These are phyloP conservation scores for Gaeumannomyces sp. DNA, from an alignment of 2,329 filamentous ascomycete species.

Conservation along the genomic window DNA sequence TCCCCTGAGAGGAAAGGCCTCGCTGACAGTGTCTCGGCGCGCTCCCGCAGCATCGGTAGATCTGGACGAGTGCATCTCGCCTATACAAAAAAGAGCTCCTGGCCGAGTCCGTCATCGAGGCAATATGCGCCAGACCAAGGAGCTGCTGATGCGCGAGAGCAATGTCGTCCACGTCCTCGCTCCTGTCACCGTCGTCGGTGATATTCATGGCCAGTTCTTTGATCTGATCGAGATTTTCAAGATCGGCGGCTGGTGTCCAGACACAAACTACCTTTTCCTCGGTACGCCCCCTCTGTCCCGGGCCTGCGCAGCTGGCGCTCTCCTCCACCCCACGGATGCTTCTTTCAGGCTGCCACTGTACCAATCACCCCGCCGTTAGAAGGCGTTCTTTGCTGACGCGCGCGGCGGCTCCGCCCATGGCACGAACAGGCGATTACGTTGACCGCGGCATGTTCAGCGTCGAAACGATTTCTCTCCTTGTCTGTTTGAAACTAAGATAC, in stretches of 20 bases:
- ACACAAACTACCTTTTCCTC: constrained; percentile 97
- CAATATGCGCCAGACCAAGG: constrained; percentile 98
- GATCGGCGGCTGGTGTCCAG: constrained; percentile 93
- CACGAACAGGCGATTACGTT: constrained; percentile 77
- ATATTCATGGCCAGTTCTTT: constrained; percentile 98
- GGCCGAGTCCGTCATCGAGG: constrained; percentile 93
- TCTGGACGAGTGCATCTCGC: constrained; percentile 93
- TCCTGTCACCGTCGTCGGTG: constrained; percentile 93
- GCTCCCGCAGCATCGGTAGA: constrained; percentile 73
- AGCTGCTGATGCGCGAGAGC: constrained; percentile 98
- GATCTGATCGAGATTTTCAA: constrained; percentile 99
- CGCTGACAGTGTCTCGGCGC: constrained; percentile 13
- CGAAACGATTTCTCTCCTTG: constrained; percentile 94
- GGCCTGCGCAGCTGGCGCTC: not conserved
- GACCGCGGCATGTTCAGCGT: constrained; percentile 98
- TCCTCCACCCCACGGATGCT: not conserved
- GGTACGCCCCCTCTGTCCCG: constrained; percentile 45
- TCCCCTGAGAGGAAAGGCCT: not conserved
- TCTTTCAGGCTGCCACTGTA: too few relatives aligned
- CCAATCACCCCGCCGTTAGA: too few relatives aligned
- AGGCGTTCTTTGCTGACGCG: constrained; percentile 4
- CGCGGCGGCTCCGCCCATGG: not conserved
- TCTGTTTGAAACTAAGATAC: constrained; percentile 95
- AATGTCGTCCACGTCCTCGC: constrained; percentile 97
- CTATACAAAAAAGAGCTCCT: constrained; percentile 96